Evolutionary conservation across 2,329 filamentous ascomycete genomes (phyloP), one percentile per base, ranked within the genome.

Genomic region (Fusarium sp.): DNA sequence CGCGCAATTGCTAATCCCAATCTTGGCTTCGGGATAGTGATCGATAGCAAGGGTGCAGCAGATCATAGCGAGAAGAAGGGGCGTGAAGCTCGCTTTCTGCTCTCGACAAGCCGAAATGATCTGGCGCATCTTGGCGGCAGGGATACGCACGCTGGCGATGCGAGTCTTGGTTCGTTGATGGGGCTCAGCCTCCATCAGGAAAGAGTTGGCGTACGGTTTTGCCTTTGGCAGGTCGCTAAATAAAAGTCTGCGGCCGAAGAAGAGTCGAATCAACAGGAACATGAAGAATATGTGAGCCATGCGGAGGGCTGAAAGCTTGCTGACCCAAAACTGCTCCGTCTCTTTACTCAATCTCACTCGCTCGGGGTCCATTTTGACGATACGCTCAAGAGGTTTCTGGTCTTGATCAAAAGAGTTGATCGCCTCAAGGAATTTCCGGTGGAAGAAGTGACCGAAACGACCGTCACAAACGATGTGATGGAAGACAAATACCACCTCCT

Each of bases 1-100:
- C 1, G 67, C 71, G 33, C 62, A 77, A 8, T 68, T 52, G 1
- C 65, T 54, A 0, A 68, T 58, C 14, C 68, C 72, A 3, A 79
- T 63, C 45, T 73, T 76, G 0, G 78, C 78, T 8, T 76, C 58
- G 0, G 76, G 78, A 30, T 77, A 79, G 17, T 66, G 71, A 17
- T 79, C 78, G 12, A 37, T 66, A 1, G 70, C 70, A 5, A 79
- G 54, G 1, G 76, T 71, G 35, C 63, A 63, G 2, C 64, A 22
- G 5, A 71, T n/a, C 57, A 73, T 59, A 3, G 68, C 59, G 1
- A 63, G 68, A 3, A 79, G 32, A 1, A 79, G 63, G 1, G 78
- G 76, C 1, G 78, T 79, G 14, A 79, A 78, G 0, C 71, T 79
- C 8, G 73, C 70, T 0, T 72, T 57, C 10, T 70, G 38, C 14